Evolutionary conservation across 257 asterid genomes (phyloP), one percentile per base, ranked within the genome.

Genomic region (Plectranthus barbatus): DNA sequence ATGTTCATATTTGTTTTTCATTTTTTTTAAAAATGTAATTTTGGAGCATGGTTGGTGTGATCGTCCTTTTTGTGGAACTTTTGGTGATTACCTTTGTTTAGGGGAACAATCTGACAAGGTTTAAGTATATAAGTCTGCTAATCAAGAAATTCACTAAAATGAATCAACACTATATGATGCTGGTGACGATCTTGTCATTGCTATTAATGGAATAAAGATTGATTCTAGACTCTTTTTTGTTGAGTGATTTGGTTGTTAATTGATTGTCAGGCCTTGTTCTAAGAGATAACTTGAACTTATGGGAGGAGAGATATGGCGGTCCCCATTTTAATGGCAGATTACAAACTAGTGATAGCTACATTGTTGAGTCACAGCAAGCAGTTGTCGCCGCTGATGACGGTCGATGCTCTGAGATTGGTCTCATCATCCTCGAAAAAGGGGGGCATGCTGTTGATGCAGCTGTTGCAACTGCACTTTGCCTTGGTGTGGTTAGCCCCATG

Each of bases 381-480:
- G 94, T 83, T 19, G 90, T 86, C 56, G 94, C 97, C 5, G 87
- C 97, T 3, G 97, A 90, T 50, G 95, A 90, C 69, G 87, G 86
- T 3, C 86, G 90, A 29, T 90, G 97, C 86, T 90, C 97, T 0
- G 85, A 86, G 45, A 79, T 90, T 17, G 97, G 95, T 0, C 75
- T 76, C 12, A 72, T 70, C 1, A 53, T 83, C 7, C 89, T 90
- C 0, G 77, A 72, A 71, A 71, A 64, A 56, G 95, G 90, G 0
- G 97, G 95, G 4, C 94, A 90, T 68, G 97, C 94, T 0, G 88
- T 90, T 44, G 97, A 86, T 78, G 97, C 95, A 17, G 79, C 94
- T 4, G 91, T 90, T 21, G 88, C 95, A 1, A 75, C 90, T 4
- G 94, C 97, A 1, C 7, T 83, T 0, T 90, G 97, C 72, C 84